Evolutionary conservation across 1,139 yeast species (phyloP), one percentile per base, ranked within the genome.

Genomic region (Geotrichum citri-aurantii): DNA sequence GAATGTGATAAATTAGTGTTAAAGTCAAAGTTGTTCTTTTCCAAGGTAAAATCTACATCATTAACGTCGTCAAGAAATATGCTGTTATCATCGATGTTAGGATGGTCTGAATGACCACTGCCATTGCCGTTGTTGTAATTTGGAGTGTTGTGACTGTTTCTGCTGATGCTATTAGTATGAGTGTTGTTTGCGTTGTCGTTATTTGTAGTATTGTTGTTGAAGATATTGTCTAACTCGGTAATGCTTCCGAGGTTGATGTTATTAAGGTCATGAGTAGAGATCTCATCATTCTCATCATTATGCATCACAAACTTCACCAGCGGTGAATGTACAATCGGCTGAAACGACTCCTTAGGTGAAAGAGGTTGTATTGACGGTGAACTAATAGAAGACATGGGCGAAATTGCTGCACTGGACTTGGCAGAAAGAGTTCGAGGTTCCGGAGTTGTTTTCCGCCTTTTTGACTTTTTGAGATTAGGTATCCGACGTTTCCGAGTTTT

Each of bases 51-150:
- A 26, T 49, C 47, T 19, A 48, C 29, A 3, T 48, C 19, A 24
- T 21, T 33, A 1, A 42, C 19, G 10, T 14, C 12, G 19, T 42
- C 31, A 3, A 11, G 17, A 17, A 42, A 26, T 27, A 52, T 46
- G 49, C 42, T 17, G 21, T 26, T 23, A 14, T 48, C 50, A 17
- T 48, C 50, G 5, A 26, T 26, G 42, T n/a, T 37, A 2, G 56
- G 1, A 65, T 61, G 57, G 70, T 69, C 55, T 69, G 74, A 71
- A 69, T 75, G 73, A 66, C 71, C 69, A 33, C 75, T 65, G 63
- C 81, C 81, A 69, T 77, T 72, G 40, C 73, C 71, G 59, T 63
- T 51, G 27, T 60, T 57, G 47, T 61, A n/a, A n/a, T n/a, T n/a
- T n/a, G n/a, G 62, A n/a, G 67, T 59, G 29, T 64, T 63, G 29